Percentiles rank a stretch among this genome's conserved stretches.
Conservation (phyloP, 2,329 filamentous ascomycete species). For the Zasmidium cellare region DNA sequence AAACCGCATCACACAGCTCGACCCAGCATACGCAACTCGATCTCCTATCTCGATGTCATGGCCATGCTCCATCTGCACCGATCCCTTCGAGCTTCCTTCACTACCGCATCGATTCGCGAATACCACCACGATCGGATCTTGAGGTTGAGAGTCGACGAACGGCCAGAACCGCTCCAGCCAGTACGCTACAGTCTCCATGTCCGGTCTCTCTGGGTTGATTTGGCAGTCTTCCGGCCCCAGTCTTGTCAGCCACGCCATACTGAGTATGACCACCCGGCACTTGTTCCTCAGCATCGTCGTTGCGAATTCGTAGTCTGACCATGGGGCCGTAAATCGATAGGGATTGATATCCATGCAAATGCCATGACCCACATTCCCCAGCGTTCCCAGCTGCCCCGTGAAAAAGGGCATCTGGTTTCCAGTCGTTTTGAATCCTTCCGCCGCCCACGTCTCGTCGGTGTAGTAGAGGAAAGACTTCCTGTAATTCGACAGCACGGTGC, state of each 20-base stretch:
- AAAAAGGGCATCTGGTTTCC: constrained; percentile 33
- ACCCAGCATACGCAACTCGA: constrained; percentile 67
- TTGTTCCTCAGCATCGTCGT: constrained; percentile 58
- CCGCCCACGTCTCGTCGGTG: constrained; percentile 65
- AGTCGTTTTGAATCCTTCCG: constrained; percentile 24
- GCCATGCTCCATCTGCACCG: constrained; percentile 31
- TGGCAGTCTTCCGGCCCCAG: constrained; percentile 49
- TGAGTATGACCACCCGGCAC: constrained; percentile 66
- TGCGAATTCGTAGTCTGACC: constrained; percentile 58
- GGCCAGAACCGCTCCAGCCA: constrained; percentile 74
- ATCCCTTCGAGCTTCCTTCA: constrained; percentile 45
- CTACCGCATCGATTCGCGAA: constrained; percentile 70
- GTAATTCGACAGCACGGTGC: constrained; percentile 59
- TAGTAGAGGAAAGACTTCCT: constrained; percentile 67
- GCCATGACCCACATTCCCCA: constrained; percentile 43
- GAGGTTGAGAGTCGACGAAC: constrained; percentile 36
- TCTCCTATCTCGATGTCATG: constrained; percentile 33
- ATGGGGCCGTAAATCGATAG: constrained; percentile 60
- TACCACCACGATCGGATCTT: constrained; percentile 66
- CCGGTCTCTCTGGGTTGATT: constrained; percentile 57
- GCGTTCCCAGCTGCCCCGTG: constrained; percentile 37
- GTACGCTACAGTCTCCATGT: constrained; percentile 72
- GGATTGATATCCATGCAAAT: constrained; percentile 65
- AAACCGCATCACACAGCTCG: constrained; percentile 69
- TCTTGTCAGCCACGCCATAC: constrained; percentile 75